Evolutionary conservation across 768 basidiomycete genomes (phyloP), one percentile per base, ranked within the genome.

Genomic region (Suillus variegatus): DNA sequence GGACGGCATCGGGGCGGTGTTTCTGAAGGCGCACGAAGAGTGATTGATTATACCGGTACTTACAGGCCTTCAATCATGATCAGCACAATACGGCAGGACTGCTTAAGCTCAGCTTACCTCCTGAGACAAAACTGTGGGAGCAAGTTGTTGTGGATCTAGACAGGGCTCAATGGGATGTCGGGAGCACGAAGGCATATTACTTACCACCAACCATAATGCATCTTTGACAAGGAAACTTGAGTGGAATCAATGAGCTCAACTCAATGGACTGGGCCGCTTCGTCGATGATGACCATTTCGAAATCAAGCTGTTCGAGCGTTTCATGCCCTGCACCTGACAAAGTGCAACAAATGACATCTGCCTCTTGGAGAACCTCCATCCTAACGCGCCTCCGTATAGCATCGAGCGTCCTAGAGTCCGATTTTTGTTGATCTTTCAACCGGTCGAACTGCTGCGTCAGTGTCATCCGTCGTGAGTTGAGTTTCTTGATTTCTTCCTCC

Each of bases 211-310:
- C 96, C 88, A 99, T 89, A 64, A 99, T 87, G 72, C 94, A 97
- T 38, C 88, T 86, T 61, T 82, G 83, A 68, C 89, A 92, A 36
- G 84, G 85, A 77, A 94, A 98, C 76, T 93, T 97, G 67, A 99
- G 82, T 46, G 97, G 97, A 65, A 99, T 99, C 66, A 99, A 78
- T 9, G 97, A 94, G 68, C 93, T 95, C 49, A 98, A 83, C 76
- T 99, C 97, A 56, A 98, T 91, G 18, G 96, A 91, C 77, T 99
- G 97, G 1, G 97, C 97, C 1, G 97, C 97, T 77, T 99, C 97
- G 72, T 99, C 97, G 66, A 99, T 97, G 75, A 99, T 89, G 70
- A 99, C 86, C 78, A 97, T 93, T 70, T 97, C 96, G 73, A 98
- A 98, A 61, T 96, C 91, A 67, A 93, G 86, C 43, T 85, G 82